Percentiles rank a stretch among this genome's conserved stretches.
phyloP scores from a whole-genome alignment of 345 rosid species.

The Gossypium thurberi region DNA sequence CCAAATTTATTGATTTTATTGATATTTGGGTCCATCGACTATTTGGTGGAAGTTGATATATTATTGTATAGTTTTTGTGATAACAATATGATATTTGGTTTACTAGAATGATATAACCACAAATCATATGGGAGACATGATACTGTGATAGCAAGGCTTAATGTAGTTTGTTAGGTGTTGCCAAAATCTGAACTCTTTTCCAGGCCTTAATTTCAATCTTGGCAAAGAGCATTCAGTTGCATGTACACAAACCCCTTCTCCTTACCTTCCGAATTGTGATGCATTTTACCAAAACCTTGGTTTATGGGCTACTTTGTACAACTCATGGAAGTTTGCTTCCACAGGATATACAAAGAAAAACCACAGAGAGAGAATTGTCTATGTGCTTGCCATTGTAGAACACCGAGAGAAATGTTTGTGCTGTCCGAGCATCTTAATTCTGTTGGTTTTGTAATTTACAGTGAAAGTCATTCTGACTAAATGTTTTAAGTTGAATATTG shows the following conservation, averaged over 20 bases:
- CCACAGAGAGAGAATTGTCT: neutral
- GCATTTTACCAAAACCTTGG: neutral
- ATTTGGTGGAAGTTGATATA: conserved; percentile 1
- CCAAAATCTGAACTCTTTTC: neutral
- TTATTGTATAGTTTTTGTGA: neutral
- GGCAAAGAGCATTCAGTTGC: neutral
- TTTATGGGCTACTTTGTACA: neutral
- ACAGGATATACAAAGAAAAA: neutral
- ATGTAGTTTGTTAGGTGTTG: neutral
- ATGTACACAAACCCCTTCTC: neutral
- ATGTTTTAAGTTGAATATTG: neutral
- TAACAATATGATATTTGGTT: neutral
- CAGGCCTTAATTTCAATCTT: neutral
- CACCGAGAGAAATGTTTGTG: neutral
- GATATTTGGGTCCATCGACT: neutral
- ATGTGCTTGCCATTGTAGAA: neutral
- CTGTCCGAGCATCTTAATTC: neutral
- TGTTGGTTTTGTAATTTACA: neutral
- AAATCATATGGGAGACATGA: neutral
- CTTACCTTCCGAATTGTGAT: neutral
- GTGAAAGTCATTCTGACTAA: neutral
- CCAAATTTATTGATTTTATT: neutral
- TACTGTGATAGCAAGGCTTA: neutral
- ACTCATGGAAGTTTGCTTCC: neutral
- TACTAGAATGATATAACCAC: neutral